Evolutionary conservation across 1,284 basidiomycete genomes (phyloP), one percentile per base, ranked within the genome.

Genomic region (Phlebopus sp.): DNA sequence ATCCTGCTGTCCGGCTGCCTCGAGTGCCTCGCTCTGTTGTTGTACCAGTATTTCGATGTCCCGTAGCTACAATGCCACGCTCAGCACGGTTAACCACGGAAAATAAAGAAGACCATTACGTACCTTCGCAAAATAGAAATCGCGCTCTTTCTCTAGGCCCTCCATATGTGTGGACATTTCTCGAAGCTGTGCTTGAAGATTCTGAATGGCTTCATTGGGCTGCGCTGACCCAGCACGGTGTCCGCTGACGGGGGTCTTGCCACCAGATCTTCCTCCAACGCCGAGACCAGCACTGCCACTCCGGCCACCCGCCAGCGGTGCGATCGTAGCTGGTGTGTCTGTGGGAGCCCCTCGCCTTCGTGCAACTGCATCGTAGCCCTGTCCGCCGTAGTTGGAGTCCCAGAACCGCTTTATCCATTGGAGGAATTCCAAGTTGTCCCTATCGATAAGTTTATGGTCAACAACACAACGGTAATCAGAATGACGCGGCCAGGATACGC

Each of bases 111-210:
- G 44, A 14, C 27, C n/a, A 13, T 14, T 34, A 62, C 79, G 43
- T 55, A 90, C 91, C 83, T 98, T 99, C 60, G 89, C 86, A 72
- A 98, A 99, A 73, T 99, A 99, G 69, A 99, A 99, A 69, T 98
- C 95, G 37, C 95, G 76, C 73, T 98, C 94, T 72, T 93, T 96
- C 75, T 95, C 90, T 36, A 94, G 73, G 1, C 90, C 90, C 66
- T 95, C 93, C 54, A 97, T 76, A 59, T 91, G 87, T 1, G 77
- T 68, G 47, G 84, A 82, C 75, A 97, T 78, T 57, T 98, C 96
- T 58, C 83, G 79, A 52, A 97, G 74, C 68, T 97, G 91, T 0
- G 73, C 70, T 50, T 88, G 88, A 40, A 97, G 70, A 37, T 76
- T 76, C 54, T 81, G 75, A 4, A 87, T 60, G 5, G 73, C 72